phyloP scores from a whole-genome alignment of 768 basidiomycete genomes.

The Lanmaoa pseudosensibilis region DNA sequence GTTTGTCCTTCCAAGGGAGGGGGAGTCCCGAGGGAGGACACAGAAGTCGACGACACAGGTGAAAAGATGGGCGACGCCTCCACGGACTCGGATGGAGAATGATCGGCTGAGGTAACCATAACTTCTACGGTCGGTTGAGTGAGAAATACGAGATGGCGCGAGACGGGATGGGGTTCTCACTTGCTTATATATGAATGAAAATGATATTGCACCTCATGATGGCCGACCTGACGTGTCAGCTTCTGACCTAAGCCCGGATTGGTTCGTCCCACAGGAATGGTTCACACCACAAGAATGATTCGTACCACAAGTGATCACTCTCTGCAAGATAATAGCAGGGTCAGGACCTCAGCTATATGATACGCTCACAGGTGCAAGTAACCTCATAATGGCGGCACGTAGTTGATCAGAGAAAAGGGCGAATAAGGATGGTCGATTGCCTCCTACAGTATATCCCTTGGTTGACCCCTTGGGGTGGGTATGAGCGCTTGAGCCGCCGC shows the following conservation, averaged over 20 bases:
- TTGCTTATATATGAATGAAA: background rate
- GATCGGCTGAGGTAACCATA: constrained; percentile 1
- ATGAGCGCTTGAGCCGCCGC: too few species aligned
- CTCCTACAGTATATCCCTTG: too few species aligned
- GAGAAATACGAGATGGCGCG: background rate
- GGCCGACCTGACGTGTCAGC: background rate
- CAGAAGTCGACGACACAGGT: background rate
- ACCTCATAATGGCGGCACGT: too few species aligned
- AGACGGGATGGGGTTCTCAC: background rate
- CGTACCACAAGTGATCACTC: too few species aligned
- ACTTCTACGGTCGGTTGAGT: background rate
- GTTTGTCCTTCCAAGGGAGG: constrained; percentile 2
- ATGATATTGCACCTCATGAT: background rate
- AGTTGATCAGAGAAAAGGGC: too few species aligned
- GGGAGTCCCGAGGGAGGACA: constrained; percentile 3
- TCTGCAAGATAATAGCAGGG: too few species aligned
- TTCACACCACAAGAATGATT: too few species aligned
- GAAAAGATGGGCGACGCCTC: constrained; percentile 1
- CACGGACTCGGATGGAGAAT: background rate
- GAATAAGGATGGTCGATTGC: too few species aligned
- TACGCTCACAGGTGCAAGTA: too few species aligned
- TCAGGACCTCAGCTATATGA: too few species aligned
- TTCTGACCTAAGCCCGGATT: background rate
- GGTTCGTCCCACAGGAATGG: too few species aligned
- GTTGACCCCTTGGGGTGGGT: too few species aligned